Evolutionary conservation across 1,284 basidiomycete genomes (phyloP), one percentile per base, ranked within the genome.

Genomic region (Takashimella tepidaria): DNA sequence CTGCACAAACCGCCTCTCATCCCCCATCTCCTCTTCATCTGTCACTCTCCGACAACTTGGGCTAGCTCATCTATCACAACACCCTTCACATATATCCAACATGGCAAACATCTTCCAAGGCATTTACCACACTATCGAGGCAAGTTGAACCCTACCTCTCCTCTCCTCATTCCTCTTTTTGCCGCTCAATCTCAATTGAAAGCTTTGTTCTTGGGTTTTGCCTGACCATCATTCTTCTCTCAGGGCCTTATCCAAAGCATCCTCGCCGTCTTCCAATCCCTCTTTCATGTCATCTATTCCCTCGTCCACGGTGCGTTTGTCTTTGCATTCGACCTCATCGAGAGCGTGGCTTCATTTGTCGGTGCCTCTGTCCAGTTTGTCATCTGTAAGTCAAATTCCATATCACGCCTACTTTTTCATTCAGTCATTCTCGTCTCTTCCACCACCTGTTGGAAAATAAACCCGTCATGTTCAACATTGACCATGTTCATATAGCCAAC

Each of bases 361-460:
- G 68, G 70, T 11, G 59, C 67, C 40, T 63, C 61, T 3, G 66
- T 61, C 12, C 55, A 68, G 42, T 70, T 69, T 56, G 63, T 72
- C 23, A 44, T 63, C 51, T 67, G 68, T 72, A 43, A 62, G 68
- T 62, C 6, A 3, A n/a, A 8, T 24, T 46, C 19, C 12, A 16
- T 21, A 10, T 6, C 12, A 23, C 19, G 20, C 20, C 12, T 16
- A 6, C 31, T 37, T 37, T 37, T 31, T 11, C 23, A 10, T 23
- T 27, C 41, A 41, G 27, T 6, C 10, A 27, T 31, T 4, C 47
- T 22, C 21, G 19, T 41, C 22, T 12, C 13, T 44, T 25, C 21
- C 41, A 24, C 25, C 41, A 27, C 31, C 12, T 25, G 22, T 37
- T 12, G n/a, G n/a, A n/a, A n/a, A n/a, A n/a, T n/a, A n/a, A n/a